These are phyloP conservation scores for Sphaceloma murrayae DNA, from an alignment of 2,329 filamentous ascomycete genomes.

Conservation along the genomic window DNA sequence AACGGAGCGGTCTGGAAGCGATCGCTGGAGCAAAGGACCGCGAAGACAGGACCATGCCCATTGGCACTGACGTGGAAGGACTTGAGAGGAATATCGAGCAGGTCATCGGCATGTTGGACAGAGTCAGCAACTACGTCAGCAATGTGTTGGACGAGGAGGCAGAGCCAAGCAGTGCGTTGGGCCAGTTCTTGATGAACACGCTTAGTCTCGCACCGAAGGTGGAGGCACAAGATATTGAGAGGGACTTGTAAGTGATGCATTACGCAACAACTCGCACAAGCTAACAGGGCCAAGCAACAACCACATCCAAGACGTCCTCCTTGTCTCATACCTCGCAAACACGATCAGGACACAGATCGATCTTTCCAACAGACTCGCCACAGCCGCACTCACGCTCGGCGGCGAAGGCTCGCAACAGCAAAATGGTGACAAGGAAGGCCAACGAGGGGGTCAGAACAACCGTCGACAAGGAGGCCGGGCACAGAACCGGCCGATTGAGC, in stretches of 20 bases:
- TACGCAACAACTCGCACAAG: not conserved
- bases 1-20: conserved; percentile 69
- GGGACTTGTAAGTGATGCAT: conserved; percentile 62
- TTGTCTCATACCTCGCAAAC: conserved; percentile 96
- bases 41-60: conserved; percentile 61
- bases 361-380: conserved; percentile 86
- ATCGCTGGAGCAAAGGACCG: conserved; percentile 72
- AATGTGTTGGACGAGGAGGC: conserved; percentile 90
- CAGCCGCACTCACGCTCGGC: conserved; percentile 42
- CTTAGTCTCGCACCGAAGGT: conserved; percentile 93
- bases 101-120: conserved; percentile 79
- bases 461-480: conserved; percentile 18
- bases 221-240: conserved; percentile 78
- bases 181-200: conserved; percentile 90
- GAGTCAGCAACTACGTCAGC: conserved; percentile 84
- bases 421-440: conserved; percentile 17
- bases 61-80: conserved; percentile 82
- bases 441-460: conserved; percentile 19
- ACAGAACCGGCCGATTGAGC: conserved; percentile 19
- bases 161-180: conserved; percentile 79
- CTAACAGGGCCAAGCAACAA: conserved; percentile 59
- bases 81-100: conserved; percentile 79
- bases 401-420: conserved; percentile 23
- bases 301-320: conserved; percentile 97
- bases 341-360: conserved; percentile 99